Percentiles rank a stretch among this genome's conserved stretches.
phyloP scores from a whole-genome alignment of 2,329 filamentous ascomycete species.

The Trichoderma afroharzianum region DNA sequence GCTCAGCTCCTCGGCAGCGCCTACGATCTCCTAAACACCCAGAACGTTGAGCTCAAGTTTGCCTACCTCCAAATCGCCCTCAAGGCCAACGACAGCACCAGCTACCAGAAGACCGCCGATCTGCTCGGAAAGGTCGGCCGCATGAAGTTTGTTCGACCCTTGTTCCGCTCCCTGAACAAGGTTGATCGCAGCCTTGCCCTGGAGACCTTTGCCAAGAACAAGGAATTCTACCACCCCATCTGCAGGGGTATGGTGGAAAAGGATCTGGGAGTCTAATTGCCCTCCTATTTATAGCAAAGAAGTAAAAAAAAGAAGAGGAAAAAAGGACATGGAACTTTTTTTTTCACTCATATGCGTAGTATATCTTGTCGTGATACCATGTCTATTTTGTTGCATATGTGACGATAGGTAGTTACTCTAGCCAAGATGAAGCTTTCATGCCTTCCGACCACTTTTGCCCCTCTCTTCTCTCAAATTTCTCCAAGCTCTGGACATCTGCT shows the following conservation, averaged over 20 bases:
- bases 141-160: constrained; percentile 94
- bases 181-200: constrained; percentile 72
- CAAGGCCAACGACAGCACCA: constrained; percentile 63
- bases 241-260: constrained; percentile 84
- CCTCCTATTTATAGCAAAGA: neutral
- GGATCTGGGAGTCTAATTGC: constrained; percentile 54
- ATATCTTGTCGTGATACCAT: neutral
- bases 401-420: constrained; percentile 31
- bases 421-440: constrained; percentile 39
- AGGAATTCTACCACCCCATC: constrained; percentile 93
- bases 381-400: neutral
- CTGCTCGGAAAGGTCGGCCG: constrained; percentile 78
- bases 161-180: constrained; percentile 73
- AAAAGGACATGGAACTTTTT: neutral
- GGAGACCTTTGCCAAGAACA: constrained; percentile 80
- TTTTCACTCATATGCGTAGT: neutral
- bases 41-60: constrained; percentile 81
- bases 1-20: constrained; percentile 68
- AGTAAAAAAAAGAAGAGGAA: constrained; percentile 5
- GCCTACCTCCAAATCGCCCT: constrained; percentile 80
- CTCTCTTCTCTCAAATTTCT: constrained; percentile 44
- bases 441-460: constrained; percentile 46
- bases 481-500: constrained; percentile 45
- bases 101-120: constrained; percentile 68
- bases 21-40: constrained; percentile 70